Evolutionary conservation across 2,329 filamentous ascomycete genomes (phyloP).

Genomic region (Ophiocordyceps australis): DNA sequence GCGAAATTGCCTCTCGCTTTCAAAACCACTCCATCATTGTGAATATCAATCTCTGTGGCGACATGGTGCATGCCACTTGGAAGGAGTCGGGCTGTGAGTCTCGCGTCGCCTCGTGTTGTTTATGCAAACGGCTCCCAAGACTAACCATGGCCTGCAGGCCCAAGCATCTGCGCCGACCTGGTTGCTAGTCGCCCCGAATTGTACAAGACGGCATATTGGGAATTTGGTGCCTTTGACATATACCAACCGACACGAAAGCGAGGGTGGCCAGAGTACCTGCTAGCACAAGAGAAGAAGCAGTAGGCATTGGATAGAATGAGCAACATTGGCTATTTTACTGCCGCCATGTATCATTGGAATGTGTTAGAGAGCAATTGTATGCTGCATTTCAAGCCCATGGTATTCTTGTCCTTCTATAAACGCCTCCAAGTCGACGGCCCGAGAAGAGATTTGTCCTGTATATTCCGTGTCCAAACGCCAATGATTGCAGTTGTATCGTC

Average conservation of each 20-base stretch:
- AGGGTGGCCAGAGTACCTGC: too few relatives aligned
- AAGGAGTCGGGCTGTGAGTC: slow-evolving; percentile 23
- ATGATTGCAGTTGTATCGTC: slow-evolving; percentile 1
- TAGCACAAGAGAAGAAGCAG: too few relatives aligned
- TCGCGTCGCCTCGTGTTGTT: too few relatives aligned
- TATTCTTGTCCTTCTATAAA: background rate
- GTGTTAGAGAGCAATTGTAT: too few relatives aligned
- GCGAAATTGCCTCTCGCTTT: slow-evolving; percentile 40
- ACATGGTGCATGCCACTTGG: slow-evolving; percentile 29
- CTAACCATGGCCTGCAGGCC: slow-evolving; percentile 12
- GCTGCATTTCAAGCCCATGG: too few relatives aligned
- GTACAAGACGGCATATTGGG: slow-evolving; percentile 46
- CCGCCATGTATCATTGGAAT: too few relatives aligned
- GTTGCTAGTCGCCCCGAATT: slow-evolving; percentile 36
- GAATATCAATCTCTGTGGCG: slow-evolving; percentile 48
- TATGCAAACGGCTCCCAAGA: background rate
- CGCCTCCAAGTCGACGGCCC: slow-evolving; percentile 2
- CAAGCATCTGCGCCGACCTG: slow-evolving; percentile 35
- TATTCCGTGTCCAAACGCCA: slow-evolving; percentile 11
- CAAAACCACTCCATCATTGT: slow-evolving; percentile 46
- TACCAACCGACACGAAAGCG: slow-evolving; percentile 28
- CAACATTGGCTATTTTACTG: too few relatives aligned
- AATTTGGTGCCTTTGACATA: slow-evolving; percentile 41
- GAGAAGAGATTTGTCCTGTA: slow-evolving; percentile 8
- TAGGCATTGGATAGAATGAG: too few relatives aligned